phyloP scores from a whole-genome alignment of 306 rosid species.

The Lathyrus sativus region DNA sequence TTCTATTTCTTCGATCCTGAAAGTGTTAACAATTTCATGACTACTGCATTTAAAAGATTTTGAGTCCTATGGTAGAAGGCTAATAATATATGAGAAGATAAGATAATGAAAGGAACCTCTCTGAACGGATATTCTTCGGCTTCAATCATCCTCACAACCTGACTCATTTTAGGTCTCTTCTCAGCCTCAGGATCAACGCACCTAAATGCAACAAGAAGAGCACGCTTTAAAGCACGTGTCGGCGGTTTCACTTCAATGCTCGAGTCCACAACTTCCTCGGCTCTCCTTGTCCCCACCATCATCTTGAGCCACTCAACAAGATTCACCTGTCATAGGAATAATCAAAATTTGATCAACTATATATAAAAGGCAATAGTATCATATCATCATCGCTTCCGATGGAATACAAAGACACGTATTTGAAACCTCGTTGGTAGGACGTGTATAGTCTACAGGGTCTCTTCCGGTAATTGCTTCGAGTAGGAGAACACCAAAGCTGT shows the following conservation, averaged over 20 bases:
- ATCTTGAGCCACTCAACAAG: conserved; percentile 97
- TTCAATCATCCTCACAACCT: conserved; percentile 91
- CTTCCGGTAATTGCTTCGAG: conserved; percentile 90
- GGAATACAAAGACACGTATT: conserved; percentile 7
- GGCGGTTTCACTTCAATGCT: conserved; percentile 75
- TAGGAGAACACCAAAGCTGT: conserved; percentile 93
- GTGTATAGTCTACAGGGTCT: conserved; percentile 90
- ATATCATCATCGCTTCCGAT: neutral
- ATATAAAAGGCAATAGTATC: neutral
- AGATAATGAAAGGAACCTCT: conserved; percentile 60
- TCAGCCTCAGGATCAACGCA: conserved; percentile 92
- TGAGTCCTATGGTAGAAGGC: neutral
- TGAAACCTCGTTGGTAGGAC: conserved; percentile 78
- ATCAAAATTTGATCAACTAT: conserved; percentile 31
- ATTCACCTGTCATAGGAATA: conserved; percentile 69
- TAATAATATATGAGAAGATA: conserved; percentile 13
- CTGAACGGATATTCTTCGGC: conserved; percentile 85
- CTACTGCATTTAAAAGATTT: conserved; percentile 11
- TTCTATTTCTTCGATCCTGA: conserved; percentile 88
- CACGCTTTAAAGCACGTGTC: conserved; percentile 73
- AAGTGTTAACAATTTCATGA: conserved; percentile 14
- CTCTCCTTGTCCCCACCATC: conserved; percentile 93
- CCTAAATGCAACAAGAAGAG: conserved; percentile 82
- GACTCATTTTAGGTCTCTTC: conserved; percentile 95
- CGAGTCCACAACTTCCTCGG: conserved; percentile 85